phyloP scores from a whole-genome alignment of 1,284 basidiomycete species.

The Caloboletus inedulis region DNA sequence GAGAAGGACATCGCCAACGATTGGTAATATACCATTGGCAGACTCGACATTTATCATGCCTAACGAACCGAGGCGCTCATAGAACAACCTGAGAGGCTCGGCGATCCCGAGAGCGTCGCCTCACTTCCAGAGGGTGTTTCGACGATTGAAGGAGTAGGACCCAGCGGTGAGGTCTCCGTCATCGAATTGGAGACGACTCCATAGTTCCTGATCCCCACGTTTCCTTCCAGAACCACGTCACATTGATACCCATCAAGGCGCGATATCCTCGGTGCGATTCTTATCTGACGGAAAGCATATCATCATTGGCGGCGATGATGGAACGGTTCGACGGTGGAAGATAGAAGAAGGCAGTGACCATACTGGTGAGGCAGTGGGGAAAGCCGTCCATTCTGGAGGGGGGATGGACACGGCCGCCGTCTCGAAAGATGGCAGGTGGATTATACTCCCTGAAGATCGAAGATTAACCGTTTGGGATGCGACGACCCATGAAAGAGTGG shows the following conservation, averaged over 20 bases:
- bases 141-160: background rate
- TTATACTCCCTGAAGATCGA: slow-evolving; percentile 2
- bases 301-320: background rate
- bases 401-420: background rate
- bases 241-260: slow-evolving; percentile 1
- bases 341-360: background rate
- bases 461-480: slow-evolving; percentile 14
- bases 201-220: background rate
- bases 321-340: slow-evolving; percentile 11
- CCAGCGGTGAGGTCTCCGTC: background rate
- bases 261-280: slow-evolving; percentile 15
- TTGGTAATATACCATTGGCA: slow-evolving; percentile 3
- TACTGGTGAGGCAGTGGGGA: background rate
- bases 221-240: slow-evolving; percentile 4
- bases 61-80: background rate
- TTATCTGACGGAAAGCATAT: slow-evolving; percentile 11
- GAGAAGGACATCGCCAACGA: slow-evolving; percentile 6
- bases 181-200: background rate
- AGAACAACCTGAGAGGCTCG: slow-evolving; percentile 5
- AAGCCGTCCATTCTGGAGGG: background rate
- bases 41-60: background rate
- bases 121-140: background rate
- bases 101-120: background rate
- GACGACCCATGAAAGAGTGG: background rate
- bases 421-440: slow-evolving; percentile 23